These are phyloP conservation scores for Cardamine resedifolia DNA, from an alignment of 345 rosid species.

Conservation along the genomic window DNA sequence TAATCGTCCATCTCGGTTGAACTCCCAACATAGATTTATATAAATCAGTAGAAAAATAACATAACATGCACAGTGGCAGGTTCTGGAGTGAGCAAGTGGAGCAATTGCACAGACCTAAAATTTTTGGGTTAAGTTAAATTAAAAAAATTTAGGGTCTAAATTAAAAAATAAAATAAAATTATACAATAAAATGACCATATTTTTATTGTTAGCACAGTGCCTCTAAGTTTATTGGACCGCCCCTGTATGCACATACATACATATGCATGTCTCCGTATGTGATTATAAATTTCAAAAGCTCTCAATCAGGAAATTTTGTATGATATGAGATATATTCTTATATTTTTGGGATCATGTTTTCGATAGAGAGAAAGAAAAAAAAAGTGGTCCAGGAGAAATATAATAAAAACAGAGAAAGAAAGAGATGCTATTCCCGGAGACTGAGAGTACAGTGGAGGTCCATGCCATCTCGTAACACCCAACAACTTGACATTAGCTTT, in stretches of 20 bases:
- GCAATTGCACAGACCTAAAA: too few relatives aligned
- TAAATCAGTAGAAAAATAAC: background rate
- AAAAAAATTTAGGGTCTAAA: too few relatives aligned
- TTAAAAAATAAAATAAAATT: too few relatives aligned
- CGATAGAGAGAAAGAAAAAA: background rate
- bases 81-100: too few relatives aligned
- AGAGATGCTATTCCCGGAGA: constrained; percentile 30
- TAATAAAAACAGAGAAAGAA: constrained; percentile 2
- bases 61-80: background rate
- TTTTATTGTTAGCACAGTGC: too few relatives aligned
- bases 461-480: constrained; percentile 32
- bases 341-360: background rate
- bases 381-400: constrained; percentile 24
- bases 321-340: background rate
- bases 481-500: constrained; percentile 18
- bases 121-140: too few relatives aligned
- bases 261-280: background rate
- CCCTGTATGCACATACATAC: too few relatives aligned
- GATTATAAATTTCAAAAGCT: background rate
- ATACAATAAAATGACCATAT: too few relatives aligned
- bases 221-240: too few relatives aligned
- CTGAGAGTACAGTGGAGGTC: constrained; percentile 29
- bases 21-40: background rate
- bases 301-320: constrained; percentile 1
- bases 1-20: too few relatives aligned